phyloP scores from a whole-genome alignment of 2,329 filamentous ascomycete genomes.

The Penicillium sp. region DNA sequence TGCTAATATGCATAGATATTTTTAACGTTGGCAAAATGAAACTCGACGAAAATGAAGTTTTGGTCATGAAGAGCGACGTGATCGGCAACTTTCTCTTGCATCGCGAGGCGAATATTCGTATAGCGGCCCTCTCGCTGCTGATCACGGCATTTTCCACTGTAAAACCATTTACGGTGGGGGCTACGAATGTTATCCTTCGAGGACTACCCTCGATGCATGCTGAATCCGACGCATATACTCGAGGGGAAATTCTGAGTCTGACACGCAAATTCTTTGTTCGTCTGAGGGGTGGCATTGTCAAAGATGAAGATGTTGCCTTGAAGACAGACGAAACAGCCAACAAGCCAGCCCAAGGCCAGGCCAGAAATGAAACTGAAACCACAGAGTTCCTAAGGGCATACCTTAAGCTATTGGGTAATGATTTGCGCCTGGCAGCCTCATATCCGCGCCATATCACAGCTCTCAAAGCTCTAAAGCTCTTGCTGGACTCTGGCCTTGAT shows the following conservation, averaged over 20 bases:
- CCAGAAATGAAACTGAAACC: conserved; percentile 51
- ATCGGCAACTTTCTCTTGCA: conserved; percentile 40
- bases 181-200: conserved; percentile 61
- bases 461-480: conserved; percentile 64
- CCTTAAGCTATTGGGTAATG: conserved; percentile 64
- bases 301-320: conserved; percentile 27
- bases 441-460: conserved; percentile 87
- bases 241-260: conserved; percentile 74
- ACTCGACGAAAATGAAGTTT: conserved; percentile 10
- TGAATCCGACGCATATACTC: conserved; percentile 81
- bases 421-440: conserved; percentile 76
- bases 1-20: conserved; percentile 25
- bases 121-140: conserved; percentile 78
- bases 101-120: conserved; percentile 63
- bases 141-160: conserved; percentile 73
- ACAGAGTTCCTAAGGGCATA: conserved; percentile 70
- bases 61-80: conserved; percentile 35
- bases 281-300: conserved; percentile 62
- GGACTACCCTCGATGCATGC: conserved; percentile 72
- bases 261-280: conserved; percentile 75
- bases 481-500: conserved; percentile 70
- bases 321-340: conserved; percentile 8
- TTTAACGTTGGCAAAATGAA: conserved; percentile 17
- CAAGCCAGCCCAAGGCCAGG: conserved; percentile 25
- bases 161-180: conserved; percentile 63